A percentile compares a stretch with the other conserved stretches of the same genome.
Conservation (phyloP, 2,329 filamentous ascomycete genomes). For the Aspergillus brunneoviolaceus region DNA sequence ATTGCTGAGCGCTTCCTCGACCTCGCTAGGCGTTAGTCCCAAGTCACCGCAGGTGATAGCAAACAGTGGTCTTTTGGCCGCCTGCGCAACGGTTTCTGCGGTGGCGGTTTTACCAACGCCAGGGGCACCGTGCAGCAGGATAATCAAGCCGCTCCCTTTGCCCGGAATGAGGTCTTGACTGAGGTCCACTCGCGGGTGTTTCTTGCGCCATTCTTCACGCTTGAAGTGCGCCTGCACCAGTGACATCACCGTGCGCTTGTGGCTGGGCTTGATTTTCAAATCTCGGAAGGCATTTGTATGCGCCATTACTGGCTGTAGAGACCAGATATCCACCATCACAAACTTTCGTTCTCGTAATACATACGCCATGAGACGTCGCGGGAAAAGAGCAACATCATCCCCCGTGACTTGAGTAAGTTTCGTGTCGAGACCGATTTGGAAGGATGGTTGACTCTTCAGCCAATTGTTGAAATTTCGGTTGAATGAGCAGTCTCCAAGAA, state of each 20-base stretch:
- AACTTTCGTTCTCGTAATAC: conserved; percentile 12
- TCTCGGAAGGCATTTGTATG: conserved; percentile 8
- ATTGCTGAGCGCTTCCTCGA: conserved; percentile 18
- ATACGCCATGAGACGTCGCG: conserved; percentile 9
- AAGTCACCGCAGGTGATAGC: conserved; percentile 2
- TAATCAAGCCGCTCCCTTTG: conserved; percentile 12
- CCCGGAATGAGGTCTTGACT: conserved; percentile 3
- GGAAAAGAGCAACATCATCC: conserved; percentile 6
- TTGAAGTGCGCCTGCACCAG: conserved; percentile 10
- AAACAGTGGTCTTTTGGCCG: neutral
- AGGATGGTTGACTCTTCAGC: conserved; percentile 4
- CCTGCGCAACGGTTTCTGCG: conserved; percentile 45
- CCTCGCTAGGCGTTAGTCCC: conserved; percentile 7
- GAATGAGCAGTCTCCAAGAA: neutral
- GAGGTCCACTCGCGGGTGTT: neutral
- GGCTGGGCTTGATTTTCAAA: conserved; percentile 7
- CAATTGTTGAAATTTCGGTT: neutral
- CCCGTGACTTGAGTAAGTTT: neutral
- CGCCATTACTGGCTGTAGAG: neutral
- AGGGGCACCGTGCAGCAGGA: conserved; percentile 22
- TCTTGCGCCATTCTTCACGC: neutral
- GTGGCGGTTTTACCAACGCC: conserved; percentile 41
- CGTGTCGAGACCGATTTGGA: neutral
- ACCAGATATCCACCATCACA: conserved; percentile 8
- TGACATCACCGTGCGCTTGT: conserved; percentile 9